Evolutionary conservation across 257 asterid genomes (phyloP).

Genomic region (Solanum dulcamara): DNA sequence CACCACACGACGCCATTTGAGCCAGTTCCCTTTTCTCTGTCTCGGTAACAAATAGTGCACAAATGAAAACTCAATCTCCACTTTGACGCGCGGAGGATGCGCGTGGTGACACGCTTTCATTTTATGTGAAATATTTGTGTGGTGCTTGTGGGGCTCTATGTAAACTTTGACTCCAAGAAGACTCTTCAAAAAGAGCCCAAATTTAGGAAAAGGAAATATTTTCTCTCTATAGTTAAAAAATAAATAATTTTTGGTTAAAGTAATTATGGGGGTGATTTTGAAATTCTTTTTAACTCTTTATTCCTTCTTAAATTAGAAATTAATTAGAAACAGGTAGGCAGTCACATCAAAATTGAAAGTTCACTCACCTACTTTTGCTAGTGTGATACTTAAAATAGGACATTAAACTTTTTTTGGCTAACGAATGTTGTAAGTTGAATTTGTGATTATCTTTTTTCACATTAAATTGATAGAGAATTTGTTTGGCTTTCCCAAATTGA

Average conservation of each 20-base stretch:
- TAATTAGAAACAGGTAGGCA: neutral
- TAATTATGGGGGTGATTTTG: neutral
- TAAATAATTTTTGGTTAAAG: neutral
- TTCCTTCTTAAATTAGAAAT: neutral
- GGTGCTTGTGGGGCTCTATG: neutral
- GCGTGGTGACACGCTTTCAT: neutral
- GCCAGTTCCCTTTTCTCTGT: neutral
- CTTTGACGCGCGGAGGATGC: neutral
- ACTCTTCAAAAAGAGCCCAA: neutral
- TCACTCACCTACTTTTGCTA: neutral
- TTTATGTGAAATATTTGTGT: neutral
- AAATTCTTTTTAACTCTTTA: neutral
- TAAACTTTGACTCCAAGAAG: neutral
- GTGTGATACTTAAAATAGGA: neutral
- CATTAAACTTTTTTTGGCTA: neutral
- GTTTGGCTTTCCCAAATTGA: neutral
- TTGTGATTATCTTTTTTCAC: neutral
- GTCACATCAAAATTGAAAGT: neutral
- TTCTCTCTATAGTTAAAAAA: neutral
- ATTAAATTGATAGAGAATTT: neutral
- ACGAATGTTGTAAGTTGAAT: neutral
- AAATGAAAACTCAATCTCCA: neutral
- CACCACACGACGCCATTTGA: neutral
- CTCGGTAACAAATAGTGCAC: neutral
- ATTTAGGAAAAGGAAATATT: neutral